Evolutionary conservation across 164 flowering plant species (phyloP).

Genomic region (Euptelea pleiosperma): DNA sequence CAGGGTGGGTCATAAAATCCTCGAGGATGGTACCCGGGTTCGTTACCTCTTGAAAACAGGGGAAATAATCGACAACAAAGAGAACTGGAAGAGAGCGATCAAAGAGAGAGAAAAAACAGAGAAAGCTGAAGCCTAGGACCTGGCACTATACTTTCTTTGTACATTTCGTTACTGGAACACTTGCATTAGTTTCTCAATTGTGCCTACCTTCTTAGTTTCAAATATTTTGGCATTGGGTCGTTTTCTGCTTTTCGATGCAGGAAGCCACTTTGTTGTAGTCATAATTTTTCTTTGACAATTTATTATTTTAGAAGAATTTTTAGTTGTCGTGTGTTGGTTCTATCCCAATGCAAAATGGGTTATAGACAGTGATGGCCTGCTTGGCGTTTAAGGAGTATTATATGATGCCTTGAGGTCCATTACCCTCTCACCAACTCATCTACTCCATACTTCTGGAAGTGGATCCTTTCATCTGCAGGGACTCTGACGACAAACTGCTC

Average conservation of each 20-base stretch:
- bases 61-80: constrained; percentile 76
- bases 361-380: too few relatives aligned
- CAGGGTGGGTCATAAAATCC: constrained; percentile 84
- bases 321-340: too few relatives aligned
- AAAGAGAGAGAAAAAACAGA: constrained; percentile 52
- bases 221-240: background rate
- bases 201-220: background rate
- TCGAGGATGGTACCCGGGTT: constrained; percentile 77
- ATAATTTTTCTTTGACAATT: background rate
- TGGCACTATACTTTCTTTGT: background rate
- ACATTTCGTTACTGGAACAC: constrained; percentile 7
- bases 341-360: too few relatives aligned
- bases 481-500: too few relatives aligned
- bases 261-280: background rate
- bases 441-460: too few relatives aligned
- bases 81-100: constrained; percentile 66
- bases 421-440: too few relatives aligned
- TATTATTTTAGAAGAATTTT: background rate
- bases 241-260: constrained; percentile 1
- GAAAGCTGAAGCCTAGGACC: constrained; percentile 15
- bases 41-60: constrained; percentile 95
- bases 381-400: too few relatives aligned
- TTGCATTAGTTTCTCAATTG: too few relatives aligned
- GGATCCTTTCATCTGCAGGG: too few relatives aligned
- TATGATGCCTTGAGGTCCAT: too few relatives aligned